These are phyloP conservation scores for Cotoneaster glaucophyllus DNA, from an alignment of 306 rosid species.

Conservation along the genomic window DNA sequence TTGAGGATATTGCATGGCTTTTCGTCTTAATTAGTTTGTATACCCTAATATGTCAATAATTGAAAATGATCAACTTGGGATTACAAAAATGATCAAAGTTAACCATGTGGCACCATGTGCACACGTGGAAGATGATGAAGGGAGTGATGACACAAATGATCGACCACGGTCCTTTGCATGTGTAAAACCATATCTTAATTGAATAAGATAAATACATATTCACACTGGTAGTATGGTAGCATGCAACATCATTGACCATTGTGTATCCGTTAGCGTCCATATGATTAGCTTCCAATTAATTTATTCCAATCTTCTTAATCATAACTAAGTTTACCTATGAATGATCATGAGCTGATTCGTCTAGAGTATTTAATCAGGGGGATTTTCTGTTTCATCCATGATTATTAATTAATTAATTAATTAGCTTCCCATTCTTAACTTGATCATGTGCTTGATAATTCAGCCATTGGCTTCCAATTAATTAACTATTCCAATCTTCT, in stretches of 20 bases:
- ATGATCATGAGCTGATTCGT: neutral
- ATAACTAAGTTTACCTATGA: neutral
- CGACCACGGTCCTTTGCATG: slow-evolving; percentile 4
- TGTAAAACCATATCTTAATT: neutral
- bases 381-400: neutral
- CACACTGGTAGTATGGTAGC: neutral
- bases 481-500: neutral
- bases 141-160: neutral
- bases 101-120: slow-evolving; percentile 76
- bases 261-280: neutral
- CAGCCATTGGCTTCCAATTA: neutral
- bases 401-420: neutral
- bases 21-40: neutral
- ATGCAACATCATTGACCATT: neutral
- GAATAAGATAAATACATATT: neutral
- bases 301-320: neutral
- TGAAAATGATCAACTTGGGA: slow-evolving; percentile 2
- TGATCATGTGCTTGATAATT: neutral
- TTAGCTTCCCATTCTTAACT: neutral
- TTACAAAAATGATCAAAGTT: slow-evolving; percentile 15
- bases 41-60: neutral
- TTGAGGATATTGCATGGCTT: neutral
- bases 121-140: slow-evolving; percentile 38
- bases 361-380: neutral
- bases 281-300: neutral